phyloP scores from a whole-genome alignment of 2,329 filamentous ascomycete species.

The Daldinia sp. region DNA sequence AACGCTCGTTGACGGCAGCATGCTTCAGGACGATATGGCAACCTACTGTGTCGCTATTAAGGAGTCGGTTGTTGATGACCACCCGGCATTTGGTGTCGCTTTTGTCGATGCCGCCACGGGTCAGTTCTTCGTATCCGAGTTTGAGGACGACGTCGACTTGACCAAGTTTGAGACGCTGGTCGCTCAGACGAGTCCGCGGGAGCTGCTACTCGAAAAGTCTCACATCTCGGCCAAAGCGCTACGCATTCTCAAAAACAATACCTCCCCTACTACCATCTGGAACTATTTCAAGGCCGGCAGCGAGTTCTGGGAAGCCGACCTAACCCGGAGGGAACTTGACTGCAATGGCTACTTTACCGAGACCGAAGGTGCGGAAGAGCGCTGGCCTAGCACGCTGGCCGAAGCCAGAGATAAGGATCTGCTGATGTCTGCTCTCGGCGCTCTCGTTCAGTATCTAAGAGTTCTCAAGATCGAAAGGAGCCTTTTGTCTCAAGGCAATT shows the following conservation, averaged over 20 bases:
- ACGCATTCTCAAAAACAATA: constrained; percentile 96
- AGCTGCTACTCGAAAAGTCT: constrained; percentile 90
- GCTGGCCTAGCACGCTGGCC: constrained; percentile 81
- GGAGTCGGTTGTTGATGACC: constrained; percentile 76
- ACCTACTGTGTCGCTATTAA: constrained; percentile 98
- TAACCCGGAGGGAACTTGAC: constrained; percentile 83
- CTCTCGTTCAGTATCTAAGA: constrained; percentile 86
- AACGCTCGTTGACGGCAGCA: constrained; percentile 92
- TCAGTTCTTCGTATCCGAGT: constrained; percentile 93
- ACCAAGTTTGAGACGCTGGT: constrained; percentile 98
- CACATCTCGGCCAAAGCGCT: constrained; percentile 87
- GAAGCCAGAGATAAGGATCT: constrained; percentile 82
- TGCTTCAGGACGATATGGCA: constrained; percentile 98
- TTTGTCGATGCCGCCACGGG: constrained; percentile 97
- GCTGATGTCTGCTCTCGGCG: constrained; percentile 91
- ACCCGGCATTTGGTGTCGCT: constrained; percentile 88
- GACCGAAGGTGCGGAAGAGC: constrained; percentile 63
- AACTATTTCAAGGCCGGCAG: constrained; percentile 87
- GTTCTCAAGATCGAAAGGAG: constrained; percentile 89
- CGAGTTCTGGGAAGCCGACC: constrained; percentile 92
- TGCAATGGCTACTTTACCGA: constrained; percentile 81
- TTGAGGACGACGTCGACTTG: constrained; percentile 90
- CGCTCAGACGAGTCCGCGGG: constrained; percentile 89
- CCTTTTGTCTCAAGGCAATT: constrained; percentile 89
- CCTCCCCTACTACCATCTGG: constrained; percentile 92